Evolutionary conservation across 352 stramenopile species (phyloP), one percentile per base, ranked within the genome.

Genomic region (Globisporangium emineosum): DNA sequence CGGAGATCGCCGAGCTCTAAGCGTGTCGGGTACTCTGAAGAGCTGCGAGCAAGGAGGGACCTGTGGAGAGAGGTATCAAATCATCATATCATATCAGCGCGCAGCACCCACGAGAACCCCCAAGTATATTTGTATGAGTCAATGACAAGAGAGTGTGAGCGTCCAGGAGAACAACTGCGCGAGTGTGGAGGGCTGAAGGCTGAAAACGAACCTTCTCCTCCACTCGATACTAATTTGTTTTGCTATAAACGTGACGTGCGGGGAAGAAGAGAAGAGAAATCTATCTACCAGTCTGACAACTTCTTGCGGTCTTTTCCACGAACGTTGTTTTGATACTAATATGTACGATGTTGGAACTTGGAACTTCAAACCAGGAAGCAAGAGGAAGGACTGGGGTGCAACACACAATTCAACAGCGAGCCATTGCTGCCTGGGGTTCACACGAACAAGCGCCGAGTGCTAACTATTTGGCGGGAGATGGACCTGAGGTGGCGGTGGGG

Each of bases 1-100:
- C 37, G 6, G 58, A 66, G 23, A 69, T 69, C 21, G 57, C 64
- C 13, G 57, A 58, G 50, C 40, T 69, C 33, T 69, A 69, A 52
- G 9, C 40, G 21, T 12, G 17, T 3, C 7, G n/a, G 8, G 1
- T 23, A 12, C 29, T 37, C 32, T 5, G 29, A 32, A 2, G 29
- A 32, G 29, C 29, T 9, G 25, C 19, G 12, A 9, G 19, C 10
- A 27, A 23, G 30, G 23, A 35, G 7, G 8, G 3, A 57, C 51
- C 54, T 33, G 35, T 43, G 13, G 1, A 21, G 51, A 63, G 57
- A 55, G 45, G 57, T 63, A 43, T 42, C 57, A 42, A 17, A 42
- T 12, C 23, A 55, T 56, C 27, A 55, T 55, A n/a, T n/a, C n/a
- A n/a, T 30, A 56, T 40, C 50, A 43, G n/a, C 37, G 37, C 1